Base-by-base conservation (phyloP, 495 filamentous ascomycete genomes). In the Schizothecium vesticola region DNA sequence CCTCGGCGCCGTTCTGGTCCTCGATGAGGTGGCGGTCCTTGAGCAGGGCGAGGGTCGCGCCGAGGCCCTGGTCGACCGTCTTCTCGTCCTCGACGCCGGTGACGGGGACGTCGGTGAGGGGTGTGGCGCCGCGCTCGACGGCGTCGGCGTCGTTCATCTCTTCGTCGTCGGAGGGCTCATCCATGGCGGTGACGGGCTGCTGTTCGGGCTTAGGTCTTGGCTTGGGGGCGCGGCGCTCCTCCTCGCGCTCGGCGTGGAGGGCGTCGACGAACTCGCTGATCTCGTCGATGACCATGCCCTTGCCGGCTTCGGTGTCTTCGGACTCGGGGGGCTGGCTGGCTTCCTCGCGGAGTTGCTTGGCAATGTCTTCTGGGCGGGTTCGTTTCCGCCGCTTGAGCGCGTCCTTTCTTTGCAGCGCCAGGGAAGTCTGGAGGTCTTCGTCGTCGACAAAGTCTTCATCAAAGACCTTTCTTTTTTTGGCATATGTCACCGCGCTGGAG, bases 201-300 rank as follows among this genome's bases (percentile, higher is more conserved):
- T 74, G 72, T 10, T 71, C 76, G 36, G 74, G 51, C 61, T 79
- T 77, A 64, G 75, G 79, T 77, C 74, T 85, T n/a, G 16, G 16
- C 19, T n/a, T 51, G 71, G 69, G 79, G 67, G 79, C 75, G 75
- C 82, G 83, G 31, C 83, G 85, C 70, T 91, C 89, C n/a, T 88
- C 87, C 63, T 90, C 88, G 82, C 87, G n/a, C 22, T 76, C 68
- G 84, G 86, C 70, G 71, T 90, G 87, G 64, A 99, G 78, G 70
- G 92, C 92, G 22, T 92, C 89, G 26, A 99, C 92, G 75, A 99
- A 99, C 69, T 97, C 93, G 3, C 92, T 91, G 16, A 94, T 97
- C 75, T 98, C 94, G 70, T 97, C 93, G 66, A 99, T 92, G 16
- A 98, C 85, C 12, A 97, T 82, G 29, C 94, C 94, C 19, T 85